Conservation (phyloP, 257 asterid species). For the Ocimum tenuiflorum region DNA sequence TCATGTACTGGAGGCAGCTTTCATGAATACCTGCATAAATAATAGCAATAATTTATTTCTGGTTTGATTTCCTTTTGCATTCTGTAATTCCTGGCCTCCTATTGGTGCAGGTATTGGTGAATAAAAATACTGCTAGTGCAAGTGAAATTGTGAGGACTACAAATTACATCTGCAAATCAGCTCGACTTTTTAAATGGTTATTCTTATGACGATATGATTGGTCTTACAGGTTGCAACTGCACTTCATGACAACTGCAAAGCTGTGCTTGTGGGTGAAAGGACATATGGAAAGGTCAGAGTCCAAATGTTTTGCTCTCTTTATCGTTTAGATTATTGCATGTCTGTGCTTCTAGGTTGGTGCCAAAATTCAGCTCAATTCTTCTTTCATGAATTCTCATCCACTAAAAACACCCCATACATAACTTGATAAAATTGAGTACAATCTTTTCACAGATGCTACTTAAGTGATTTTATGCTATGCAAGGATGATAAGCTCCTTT, state of each 20-base stretch:
- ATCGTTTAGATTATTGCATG: background rate
- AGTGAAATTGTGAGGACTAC: slow-evolving; percentile 90
- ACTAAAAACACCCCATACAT: background rate
- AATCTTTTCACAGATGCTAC: background rate
- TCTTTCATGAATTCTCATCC: background rate
- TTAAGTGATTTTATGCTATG: background rate
- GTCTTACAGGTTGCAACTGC: slow-evolving; percentile 91
- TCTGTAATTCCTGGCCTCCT: background rate
- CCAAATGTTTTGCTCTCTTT: slow-evolving; percentile 2
- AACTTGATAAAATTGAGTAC: background rate
- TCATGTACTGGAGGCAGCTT: background rate
- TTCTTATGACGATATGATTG: slow-evolving; percentile 3
- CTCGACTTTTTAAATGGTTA: slow-evolving; percentile 4
- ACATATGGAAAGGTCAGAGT: slow-evolving; percentile 83
- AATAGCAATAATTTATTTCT: background rate
- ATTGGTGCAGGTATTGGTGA: slow-evolving; percentile 85
- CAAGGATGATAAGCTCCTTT: background rate
- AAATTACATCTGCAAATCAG: slow-evolving; percentile 11
- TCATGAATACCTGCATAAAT: background rate
- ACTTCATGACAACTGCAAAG: slow-evolving; percentile 96
- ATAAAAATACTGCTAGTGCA: slow-evolving; percentile 92
- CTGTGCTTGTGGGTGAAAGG: slow-evolving; percentile 95
- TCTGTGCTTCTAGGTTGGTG: background rate
- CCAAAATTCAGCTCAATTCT: background rate
- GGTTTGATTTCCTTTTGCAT: slow-evolving; percentile 1